phyloP scores from a whole-genome alignment of 345 rosid species.

The Dimocarpus longan region DNA sequence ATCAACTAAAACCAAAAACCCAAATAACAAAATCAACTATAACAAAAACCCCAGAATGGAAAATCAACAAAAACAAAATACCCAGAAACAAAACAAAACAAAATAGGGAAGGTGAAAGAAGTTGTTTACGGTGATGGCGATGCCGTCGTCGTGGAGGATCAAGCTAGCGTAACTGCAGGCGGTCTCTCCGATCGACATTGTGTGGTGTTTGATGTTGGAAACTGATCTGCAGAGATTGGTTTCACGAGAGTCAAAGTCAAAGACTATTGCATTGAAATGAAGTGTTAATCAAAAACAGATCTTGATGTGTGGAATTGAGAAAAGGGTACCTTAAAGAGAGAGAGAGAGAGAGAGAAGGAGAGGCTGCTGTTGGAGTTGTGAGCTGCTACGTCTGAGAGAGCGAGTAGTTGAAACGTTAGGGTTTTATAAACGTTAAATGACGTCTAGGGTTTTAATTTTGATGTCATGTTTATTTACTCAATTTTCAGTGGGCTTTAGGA shows the following conservation, averaged over 20 bases:
- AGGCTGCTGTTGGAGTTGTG: background rate
- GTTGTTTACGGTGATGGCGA: conserved; percentile 50
- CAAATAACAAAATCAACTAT: too few relatives aligned
- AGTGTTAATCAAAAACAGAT: background rate
- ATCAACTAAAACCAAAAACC: background rate
- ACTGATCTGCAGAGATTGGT: background rate
- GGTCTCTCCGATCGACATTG: conserved; percentile 51
- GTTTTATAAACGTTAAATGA: background rate
- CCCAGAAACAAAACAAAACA: background rate
- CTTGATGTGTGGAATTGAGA: background rate
- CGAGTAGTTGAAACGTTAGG: background rate
- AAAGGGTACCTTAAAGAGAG: background rate
- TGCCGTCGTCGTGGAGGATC: conserved; percentile 65
- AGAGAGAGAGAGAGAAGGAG: conserved; percentile 15
- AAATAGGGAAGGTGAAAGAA: background rate
- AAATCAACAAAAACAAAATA: background rate
- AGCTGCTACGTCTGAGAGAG: background rate
- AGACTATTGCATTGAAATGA: background rate
- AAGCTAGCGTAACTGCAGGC: conserved; percentile 72
- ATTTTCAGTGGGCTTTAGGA: background rate
- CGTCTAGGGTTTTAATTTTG: conserved; percentile 10
- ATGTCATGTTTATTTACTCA: too few relatives aligned
- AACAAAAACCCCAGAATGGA: too few relatives aligned
- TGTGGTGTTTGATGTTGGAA: background rate
- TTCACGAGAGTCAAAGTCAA: background rate